A percentile compares a stretch with the other conserved stretches of the same genome.
These are phyloP conservation scores for Zymoseptoria crescenta DNA, from an alignment of 2,329 filamentous ascomycete genomes.

Conservation along the genomic window DNA sequence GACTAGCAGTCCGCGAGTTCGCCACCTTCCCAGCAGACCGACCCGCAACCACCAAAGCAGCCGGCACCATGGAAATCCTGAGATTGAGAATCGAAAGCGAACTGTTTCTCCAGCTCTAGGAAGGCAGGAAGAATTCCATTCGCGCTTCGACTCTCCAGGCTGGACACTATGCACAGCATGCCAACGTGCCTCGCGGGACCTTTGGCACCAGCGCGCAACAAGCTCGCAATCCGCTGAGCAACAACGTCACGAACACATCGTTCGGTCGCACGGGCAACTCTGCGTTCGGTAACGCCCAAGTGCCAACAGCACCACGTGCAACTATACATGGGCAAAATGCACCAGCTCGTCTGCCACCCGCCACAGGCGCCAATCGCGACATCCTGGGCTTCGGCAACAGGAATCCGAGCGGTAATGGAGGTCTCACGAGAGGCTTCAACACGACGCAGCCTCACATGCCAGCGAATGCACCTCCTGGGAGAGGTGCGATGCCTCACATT, in stretches of 20 bases:
- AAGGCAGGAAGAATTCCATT: neutral
- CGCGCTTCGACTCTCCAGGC: neutral
- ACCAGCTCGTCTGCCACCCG: neutral
- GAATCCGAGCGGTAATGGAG: neutral
- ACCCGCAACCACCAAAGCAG: neutral
- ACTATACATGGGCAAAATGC: neutral
- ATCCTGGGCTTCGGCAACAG: neutral
- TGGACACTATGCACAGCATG: neutral
- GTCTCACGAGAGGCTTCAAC: neutral
- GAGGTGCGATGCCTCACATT: neutral
- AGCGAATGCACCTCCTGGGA: neutral
- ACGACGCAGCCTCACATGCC: neutral
- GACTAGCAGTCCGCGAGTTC: slow-evolving; percentile 25
- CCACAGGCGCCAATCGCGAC: neutral
- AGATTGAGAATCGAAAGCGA: neutral
- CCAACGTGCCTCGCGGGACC: neutral
- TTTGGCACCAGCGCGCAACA: neutral
- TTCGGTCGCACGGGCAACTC: neutral
- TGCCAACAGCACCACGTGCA: neutral
- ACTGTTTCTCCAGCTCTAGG: neutral
- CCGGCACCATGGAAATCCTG: neutral
- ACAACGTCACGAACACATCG: neutral
- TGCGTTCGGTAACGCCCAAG: neutral
- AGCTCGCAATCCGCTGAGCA: neutral
- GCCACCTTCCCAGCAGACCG: slow-evolving; percentile 1